These are phyloP conservation scores for Argentina anserina DNA, from an alignment of 306 rosid genomes.

Conservation along the genomic window DNA sequence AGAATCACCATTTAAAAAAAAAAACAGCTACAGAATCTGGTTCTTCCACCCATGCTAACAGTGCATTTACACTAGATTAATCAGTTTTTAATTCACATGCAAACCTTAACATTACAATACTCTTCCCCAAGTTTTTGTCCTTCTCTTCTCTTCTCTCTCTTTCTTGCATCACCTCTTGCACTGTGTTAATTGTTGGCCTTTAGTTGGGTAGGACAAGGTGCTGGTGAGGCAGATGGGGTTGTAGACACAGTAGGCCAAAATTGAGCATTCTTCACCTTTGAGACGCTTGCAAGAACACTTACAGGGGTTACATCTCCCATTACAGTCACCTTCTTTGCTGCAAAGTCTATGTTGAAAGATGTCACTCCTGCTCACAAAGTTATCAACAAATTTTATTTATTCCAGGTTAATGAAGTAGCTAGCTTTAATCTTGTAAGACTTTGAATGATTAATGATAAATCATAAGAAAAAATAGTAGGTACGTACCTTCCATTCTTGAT, in stretches of 20 bases:
- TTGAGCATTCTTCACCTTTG: constrained; percentile 90
- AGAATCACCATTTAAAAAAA: no score
- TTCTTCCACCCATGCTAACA: constrained; percentile 18
- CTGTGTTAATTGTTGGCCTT: constrained; percentile 31
- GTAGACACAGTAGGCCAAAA: constrained; percentile 53
- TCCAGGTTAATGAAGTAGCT: neutral
- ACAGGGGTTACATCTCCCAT: constrained; percentile 71
- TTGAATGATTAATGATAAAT: neutral
- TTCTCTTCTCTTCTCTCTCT: neutral
- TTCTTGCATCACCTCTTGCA: constrained; percentile 7
- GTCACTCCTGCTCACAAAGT: constrained; percentile 59
- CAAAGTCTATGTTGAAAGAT: constrained; percentile 80
- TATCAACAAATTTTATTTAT: neutral
- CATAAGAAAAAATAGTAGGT: neutral
- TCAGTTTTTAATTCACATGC: constrained; percentile 25
- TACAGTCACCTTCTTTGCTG: constrained; percentile 89
- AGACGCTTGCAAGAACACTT: constrained; percentile 69
- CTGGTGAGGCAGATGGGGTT: constrained; percentile 14
- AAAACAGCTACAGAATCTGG: constrained; percentile 14
- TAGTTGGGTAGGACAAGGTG: constrained; percentile 16
- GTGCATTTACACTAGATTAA: constrained; percentile 32
- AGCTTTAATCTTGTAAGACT: neutral
- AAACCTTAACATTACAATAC: constrained; percentile 7
- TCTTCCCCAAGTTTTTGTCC: neutral
- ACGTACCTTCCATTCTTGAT: constrained; percentile 81